These are phyloP conservation scores for Condylostoma magnum DNA, from an alignment of 169 alveolate genomes.

Conservation along the genomic window DNA sequence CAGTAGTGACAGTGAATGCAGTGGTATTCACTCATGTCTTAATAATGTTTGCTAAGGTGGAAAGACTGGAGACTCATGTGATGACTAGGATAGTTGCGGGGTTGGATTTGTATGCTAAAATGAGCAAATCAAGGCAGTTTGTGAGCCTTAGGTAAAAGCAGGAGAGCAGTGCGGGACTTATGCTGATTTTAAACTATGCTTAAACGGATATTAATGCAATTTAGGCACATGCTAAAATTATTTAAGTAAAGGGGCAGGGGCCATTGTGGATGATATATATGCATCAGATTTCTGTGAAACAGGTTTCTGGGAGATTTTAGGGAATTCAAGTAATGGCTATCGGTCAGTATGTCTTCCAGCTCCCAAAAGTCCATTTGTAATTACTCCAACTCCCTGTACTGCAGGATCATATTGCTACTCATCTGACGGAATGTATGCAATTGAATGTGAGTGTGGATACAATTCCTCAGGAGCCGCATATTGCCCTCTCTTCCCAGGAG, in stretches of 20 bases:
- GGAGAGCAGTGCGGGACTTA: conserved; percentile 23
- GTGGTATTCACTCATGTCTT: not conserved
- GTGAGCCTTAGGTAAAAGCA: not conserved
- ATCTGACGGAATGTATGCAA: not conserved
- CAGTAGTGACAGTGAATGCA: not conserved
- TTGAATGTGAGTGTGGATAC: conserved; percentile 20
- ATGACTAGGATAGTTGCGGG: conserved; percentile 27
- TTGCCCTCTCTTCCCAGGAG: conserved; percentile 34
- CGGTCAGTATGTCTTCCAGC: conserved; percentile 12
- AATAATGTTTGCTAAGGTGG: conserved; percentile 9
- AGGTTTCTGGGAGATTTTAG: not conserved
- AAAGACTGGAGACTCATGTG: not conserved
- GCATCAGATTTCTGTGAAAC: conserved; percentile 15
- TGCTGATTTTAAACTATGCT: conserved; percentile 2
- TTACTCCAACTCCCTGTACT: conserved; percentile 4
- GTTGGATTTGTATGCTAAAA: conserved; percentile 15
- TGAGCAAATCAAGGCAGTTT: not conserved
- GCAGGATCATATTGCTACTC: conserved; percentile 5
- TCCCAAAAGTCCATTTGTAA: conserved; percentile 19
- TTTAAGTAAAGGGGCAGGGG: conserved; percentile 7
- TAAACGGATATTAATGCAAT: conserved; percentile 16
- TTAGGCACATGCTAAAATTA: conserved; percentile 8
- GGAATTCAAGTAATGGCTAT: not conserved
- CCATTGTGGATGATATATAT: not conserved
- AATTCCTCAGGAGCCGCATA: conserved; percentile 8